A percentile compares a stretch with the other conserved stretches of the same genome.
Conservation (phyloP, 2,329 filamentous ascomycete species). For the Colletotrichum gigasporum region DNA sequence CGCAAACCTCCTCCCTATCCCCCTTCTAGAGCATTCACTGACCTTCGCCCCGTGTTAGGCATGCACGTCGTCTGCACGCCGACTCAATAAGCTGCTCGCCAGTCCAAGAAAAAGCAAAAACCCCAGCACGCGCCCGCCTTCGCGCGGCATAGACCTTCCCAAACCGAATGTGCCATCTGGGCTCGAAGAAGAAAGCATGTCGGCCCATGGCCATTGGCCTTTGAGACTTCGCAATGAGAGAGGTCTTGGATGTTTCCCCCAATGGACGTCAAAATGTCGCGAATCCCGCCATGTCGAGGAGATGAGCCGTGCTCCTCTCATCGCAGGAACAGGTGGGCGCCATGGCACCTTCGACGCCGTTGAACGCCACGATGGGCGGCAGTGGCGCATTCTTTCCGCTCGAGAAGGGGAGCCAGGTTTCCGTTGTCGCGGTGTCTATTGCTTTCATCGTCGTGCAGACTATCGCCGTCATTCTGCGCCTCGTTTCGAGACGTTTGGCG, state of each 20-base stretch:
- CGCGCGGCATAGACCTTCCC: no score
- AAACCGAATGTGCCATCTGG: no score
- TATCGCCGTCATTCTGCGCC: constrained; percentile 1
- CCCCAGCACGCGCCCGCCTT: no score
- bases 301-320: not conserved
- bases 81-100: not conserved
- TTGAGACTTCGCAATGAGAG: not conserved
- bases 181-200: constrained; percentile 2
- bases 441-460: constrained; percentile 19
- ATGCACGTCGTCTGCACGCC: constrained; percentile 11
- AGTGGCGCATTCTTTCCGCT: constrained; percentile 5
- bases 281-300: not conserved
- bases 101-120: constrained; percentile 16
- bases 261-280: not conserved
- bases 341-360: not conserved
- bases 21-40: not conserved
- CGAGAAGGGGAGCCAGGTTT: constrained; percentile 11
- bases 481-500: constrained; percentile 24
- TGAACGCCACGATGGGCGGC: not conserved
- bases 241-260: not conserved
- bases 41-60: not conserved
- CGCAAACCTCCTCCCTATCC: not conserved
- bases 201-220: not conserved
- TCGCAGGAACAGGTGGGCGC: constrained; percentile 8
- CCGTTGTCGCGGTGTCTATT: constrained; percentile 22